Percentiles rank a stretch among this genome's conserved stretches.
phyloP scores from a whole-genome alignment of 1,284 basidiomycete genomes.

The Papiliotrema nemorosa region DNA sequence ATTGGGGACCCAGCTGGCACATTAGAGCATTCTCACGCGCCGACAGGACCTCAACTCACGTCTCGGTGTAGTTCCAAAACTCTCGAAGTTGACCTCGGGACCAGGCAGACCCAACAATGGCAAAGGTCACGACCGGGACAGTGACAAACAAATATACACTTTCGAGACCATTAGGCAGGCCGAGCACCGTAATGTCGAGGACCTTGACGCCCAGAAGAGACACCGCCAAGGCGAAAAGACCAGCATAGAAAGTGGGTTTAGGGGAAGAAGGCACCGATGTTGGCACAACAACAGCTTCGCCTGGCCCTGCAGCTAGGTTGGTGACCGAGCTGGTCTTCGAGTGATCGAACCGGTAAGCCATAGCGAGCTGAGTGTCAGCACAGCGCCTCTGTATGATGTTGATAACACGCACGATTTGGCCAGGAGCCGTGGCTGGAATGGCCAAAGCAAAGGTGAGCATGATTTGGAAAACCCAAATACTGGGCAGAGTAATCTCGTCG shows the following conservation, averaged over 20 bases:
- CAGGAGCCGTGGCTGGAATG: neutral
- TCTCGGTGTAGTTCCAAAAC: constrained; percentile 3
- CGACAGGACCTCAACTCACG: neutral
- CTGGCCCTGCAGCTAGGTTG: neutral
- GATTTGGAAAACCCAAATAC: neutral
- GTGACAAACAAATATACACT: neutral
- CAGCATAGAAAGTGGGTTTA: neutral
- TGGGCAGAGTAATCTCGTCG: neutral
- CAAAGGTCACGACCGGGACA: neutral
- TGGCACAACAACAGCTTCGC: constrained; percentile 1
- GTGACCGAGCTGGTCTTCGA: too few relatives aligned
- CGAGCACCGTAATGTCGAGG: neutral
- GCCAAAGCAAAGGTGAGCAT: neutral
- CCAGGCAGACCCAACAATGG: neutral
- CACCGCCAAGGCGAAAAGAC: neutral
- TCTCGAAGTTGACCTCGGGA: neutral
- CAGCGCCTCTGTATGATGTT: neutral
- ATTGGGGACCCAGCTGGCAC: neutral
- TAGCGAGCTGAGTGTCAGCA: neutral
- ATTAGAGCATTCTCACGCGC: neutral
- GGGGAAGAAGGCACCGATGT: neutral
- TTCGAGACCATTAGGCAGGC: neutral
- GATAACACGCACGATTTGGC: neutral
- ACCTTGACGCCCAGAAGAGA: neutral
- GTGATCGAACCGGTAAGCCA: constrained; percentile 3